Base-by-base conservation (phyloP, 768 basidiomycete genomes). In the Lentinus brumalis region DNA sequence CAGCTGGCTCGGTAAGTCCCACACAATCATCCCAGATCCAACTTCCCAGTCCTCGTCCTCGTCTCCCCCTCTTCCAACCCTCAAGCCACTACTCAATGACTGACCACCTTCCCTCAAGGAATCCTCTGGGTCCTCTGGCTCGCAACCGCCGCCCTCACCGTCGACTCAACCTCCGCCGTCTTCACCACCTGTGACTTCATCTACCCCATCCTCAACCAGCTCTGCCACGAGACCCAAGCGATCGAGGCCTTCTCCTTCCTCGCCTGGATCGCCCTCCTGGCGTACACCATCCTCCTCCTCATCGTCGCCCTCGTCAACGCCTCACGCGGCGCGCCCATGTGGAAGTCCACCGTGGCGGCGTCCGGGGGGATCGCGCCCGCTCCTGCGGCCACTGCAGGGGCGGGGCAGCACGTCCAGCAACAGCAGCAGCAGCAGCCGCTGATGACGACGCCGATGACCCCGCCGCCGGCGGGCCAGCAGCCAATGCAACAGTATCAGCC, bases 91-190 rank as follows among this genome's bases (percentile, higher is more conserved):
- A 26, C 41, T 40, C 8, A 39, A 5, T 38, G 18, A 5, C 30
- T 53, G 21, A 26, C 2, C 44, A 31, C 39, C 8, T 1, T 46
- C 16, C 26, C 8, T 15, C 12, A 49, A 69, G 70, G 60, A 30
- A 35, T 74, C 45, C 71, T 75, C 18, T 69, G 67, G 57, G 56
- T 74, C 32, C 59, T 75, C 14, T 75, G 71, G 71, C 56, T 75
- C 21, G 70, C 70, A n/a, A 53, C 65, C 14, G 68, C 46, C 4
- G 70, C 64, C 14, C 52, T 57, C 57, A 67, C 69, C 11, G 63
- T 64, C 9, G 49, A 59, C 54, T 51, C 40, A 52, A 55, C 47
- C 16, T 47, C 49, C 46, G 46, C 4, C 21, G 66, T 44, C 52
- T 66, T 50, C 57, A 16, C n/a, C 18, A 16, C 57, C n/a, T 67